Evolutionary conservation across 2,329 filamentous ascomycete genomes (phyloP).

Genomic region (Zasmidium citrigriseum): DNA sequence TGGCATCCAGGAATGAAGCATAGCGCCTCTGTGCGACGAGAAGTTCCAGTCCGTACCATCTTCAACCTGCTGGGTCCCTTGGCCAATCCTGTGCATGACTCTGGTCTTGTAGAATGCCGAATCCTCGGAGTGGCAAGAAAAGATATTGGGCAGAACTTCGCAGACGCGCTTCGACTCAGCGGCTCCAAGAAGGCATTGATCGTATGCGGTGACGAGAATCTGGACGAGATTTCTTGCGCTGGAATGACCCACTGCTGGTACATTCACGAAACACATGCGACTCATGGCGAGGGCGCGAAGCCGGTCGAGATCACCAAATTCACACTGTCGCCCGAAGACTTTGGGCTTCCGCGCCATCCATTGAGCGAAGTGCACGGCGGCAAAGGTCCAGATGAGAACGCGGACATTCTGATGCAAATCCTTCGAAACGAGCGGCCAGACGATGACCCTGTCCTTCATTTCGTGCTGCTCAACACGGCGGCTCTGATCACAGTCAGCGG

Average conservation of each 20-base stretch:
- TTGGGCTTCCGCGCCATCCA: conserved; percentile 75
- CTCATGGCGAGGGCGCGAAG: conserved; percentile 46
- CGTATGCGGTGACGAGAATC: conserved; percentile 89
- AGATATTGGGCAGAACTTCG: conserved; percentile 85
- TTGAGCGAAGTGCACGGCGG: conserved; percentile 79
- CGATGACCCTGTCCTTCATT: conserved; percentile 85
- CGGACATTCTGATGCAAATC: conserved; percentile 76
- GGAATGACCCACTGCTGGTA: conserved; percentile 87
- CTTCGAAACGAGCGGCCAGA: conserved; percentile 70
- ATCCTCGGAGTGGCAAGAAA: conserved; percentile 90
- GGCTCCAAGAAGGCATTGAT: conserved; percentile 83
- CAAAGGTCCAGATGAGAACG: conserved; percentile 84
- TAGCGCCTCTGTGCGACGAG: conserved; percentile 80
- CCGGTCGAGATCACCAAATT: conserved; percentile 72
- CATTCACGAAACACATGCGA: conserved; percentile 35
- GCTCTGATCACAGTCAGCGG: conserved; percentile 84
- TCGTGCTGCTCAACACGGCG: conserved; percentile 92
- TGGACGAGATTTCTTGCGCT: conserved; percentile 93
- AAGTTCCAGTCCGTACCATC: conserved; percentile 91
- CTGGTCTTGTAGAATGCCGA: conserved; percentile 73
- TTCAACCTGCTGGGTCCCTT: conserved; percentile 96
- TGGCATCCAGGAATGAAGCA: conserved; percentile 96
- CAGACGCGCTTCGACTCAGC: conserved; percentile 74
- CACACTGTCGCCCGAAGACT: conserved; percentile 77
- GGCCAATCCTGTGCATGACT: conserved; percentile 82